Base-by-base conservation (phyloP, 208 protist species). In the Sergeia podlipaevii region DNA sequence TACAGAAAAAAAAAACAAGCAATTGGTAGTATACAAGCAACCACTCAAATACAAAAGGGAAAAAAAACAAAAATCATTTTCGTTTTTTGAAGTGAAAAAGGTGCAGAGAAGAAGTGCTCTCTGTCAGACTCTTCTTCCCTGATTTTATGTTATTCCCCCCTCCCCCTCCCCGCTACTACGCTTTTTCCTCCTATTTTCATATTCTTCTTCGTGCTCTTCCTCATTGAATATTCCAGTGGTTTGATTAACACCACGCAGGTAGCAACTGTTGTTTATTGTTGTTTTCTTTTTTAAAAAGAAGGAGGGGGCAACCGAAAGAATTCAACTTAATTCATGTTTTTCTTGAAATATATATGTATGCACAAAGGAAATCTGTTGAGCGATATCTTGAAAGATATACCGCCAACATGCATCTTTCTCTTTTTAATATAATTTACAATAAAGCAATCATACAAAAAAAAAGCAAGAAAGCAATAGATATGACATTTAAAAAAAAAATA, bases 401-500 rank as follows among this genome's bases (percentile, higher is more conserved):
- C n/a, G n/a, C n/a, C n/a, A n/a, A n/a, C n/a, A n/a, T n/a, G n/a
- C n/a, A n/a, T n/a, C n/a, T n/a, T n/a, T n/a, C n/a, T n/a, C n/a
- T n/a, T n/a, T n/a, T n/a, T n/a, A n/a, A n/a, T n/a, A n/a, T n/a
- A n/a, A n/a, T 46, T 7, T 46, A 46, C 7, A 58, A 65, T 10
- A 65, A 39, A 60, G 23, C 42, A 43, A 69, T 26, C 30, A 50
- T 7, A 45, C 24, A 0, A 51, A 65, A 52, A 48, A 37, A 38
- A 60, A 60, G 36, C 28, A 47, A 24, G 39, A 63, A 54, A 1
- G 28, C 42, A 6, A 54, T 4, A 54, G 17, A 3, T 37, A 23
- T 42, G 34, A 3, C 17, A 32, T 13, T 4, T 13, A 52, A 52
- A n/a, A 37, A 52, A 5, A 37, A 52, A 52, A 37, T 18, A 17